phyloP scores from a whole-genome alignment of 495 filamentous ascomycete species.

The Gamarada debralockiae region DNA sequence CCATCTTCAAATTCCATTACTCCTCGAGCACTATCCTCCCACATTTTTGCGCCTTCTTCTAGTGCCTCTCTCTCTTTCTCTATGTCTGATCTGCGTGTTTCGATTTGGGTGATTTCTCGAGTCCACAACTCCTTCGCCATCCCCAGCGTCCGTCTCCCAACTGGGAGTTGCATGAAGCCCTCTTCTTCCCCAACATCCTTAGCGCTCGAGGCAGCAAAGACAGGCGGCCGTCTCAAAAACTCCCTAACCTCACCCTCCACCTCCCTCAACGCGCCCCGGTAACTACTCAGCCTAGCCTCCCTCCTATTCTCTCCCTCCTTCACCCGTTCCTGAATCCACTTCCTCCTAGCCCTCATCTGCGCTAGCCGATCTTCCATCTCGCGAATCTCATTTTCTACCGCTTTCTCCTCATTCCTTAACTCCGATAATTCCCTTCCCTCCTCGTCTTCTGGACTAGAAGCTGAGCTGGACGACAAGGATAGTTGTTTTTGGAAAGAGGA shows the following conservation, averaged over 20 bases:
- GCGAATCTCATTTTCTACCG: constrained; percentile 55
- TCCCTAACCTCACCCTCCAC: constrained; percentile 35
- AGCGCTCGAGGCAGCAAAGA: constrained; percentile 7
- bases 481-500: constrained; percentile 27
- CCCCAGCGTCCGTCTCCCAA: constrained; percentile 66
- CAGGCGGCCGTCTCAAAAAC: constrained; percentile 48
- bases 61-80: constrained; percentile 66
- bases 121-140: constrained; percentile 79
- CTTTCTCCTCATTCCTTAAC: constrained; percentile 48
- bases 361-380: constrained; percentile 60
- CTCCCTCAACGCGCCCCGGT: constrained; percentile 39
- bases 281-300: constrained; percentile 48
- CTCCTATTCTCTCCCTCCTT: constrained; percentile 57
- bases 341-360: constrained; percentile 60
- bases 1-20: constrained; percentile 63
- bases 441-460: constrained; percentile 12
- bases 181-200: constrained; percentile 20
- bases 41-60: constrained; percentile 78
- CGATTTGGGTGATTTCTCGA: constrained; percentile 44
- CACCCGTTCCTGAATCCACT: constrained; percentile 56
- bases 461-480: constrained; percentile 9
- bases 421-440: constrained; percentile 35
- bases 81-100: constrained; percentile 52
- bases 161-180: constrained; percentile 50
- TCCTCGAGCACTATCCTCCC: constrained; percentile 64